phyloP scores from a whole-genome alignment of 257 asterid genomes.

The Ballota nigra region DNA sequence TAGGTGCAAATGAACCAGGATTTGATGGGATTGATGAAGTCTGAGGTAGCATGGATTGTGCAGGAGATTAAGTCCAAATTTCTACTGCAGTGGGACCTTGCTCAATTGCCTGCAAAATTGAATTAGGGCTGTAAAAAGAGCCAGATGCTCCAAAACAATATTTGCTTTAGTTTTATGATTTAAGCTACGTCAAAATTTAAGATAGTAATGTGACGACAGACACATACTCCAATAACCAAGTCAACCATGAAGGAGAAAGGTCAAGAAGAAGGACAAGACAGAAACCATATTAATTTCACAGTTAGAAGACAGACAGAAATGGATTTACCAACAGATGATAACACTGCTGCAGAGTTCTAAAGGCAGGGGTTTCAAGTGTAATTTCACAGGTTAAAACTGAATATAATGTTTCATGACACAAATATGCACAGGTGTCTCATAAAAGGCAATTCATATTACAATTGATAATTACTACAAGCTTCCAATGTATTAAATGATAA shows the following conservation, averaged over 20 bases:
- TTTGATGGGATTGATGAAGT: constrained; percentile 29
- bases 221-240: neutral
- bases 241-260: neutral
- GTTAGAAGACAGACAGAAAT: neutral
- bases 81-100: constrained; percentile 21
- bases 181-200: neutral
- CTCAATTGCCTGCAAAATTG: constrained; percentile 30
- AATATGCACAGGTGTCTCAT: neutral
- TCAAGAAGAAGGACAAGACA: neutral
- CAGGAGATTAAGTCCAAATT: constrained; percentile 28
- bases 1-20: constrained; percentile 35
- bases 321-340: neutral
- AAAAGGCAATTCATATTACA: constrained; percentile 7
- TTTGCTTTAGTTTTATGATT: neutral
- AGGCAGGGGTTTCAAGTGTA: too few relatives aligned
- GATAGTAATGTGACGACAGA: neutral
- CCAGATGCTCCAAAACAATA: neutral
- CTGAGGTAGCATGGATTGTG: constrained; percentile 34
- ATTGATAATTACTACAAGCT: neutral
- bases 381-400: neutral
- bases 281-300: neutral
- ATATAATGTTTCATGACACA: neutral
- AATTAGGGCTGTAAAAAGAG: constrained; percentile 11
- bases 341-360: too few relatives aligned
- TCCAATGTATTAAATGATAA: neutral